Evolutionary conservation across 1,284 basidiomycete species (phyloP), one percentile per base, ranked within the genome.

Genomic region (Melampsora americana): DNA sequence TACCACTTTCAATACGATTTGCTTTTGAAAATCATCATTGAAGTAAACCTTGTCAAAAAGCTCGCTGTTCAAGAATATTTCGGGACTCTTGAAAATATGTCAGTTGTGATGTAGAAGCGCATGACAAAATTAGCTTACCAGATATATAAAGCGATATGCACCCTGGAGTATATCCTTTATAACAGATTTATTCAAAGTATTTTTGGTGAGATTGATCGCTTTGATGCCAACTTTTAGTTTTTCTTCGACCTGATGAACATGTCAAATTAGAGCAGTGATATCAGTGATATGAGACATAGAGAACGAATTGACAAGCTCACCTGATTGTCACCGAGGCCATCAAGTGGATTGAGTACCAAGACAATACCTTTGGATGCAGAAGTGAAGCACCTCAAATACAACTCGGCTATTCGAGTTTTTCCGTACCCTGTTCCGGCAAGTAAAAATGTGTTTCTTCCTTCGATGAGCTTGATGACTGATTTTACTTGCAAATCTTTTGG

Each of bases 1-100:
- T 1, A 50, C 66, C 18, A 67, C 39, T n/a, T 50, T 30, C 18
- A 67, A 32, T 1, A 50, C 66, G 1, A 67, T 5, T 30, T 30
- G 44, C 12, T 18, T 28, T 50, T 67, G 66, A 14, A 67, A 67
- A 1, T 46, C 6, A 12, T 16, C 14, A 9, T 11, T 16, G 7
- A 67, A 16, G 26, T 50, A 67, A 4, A 67, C 3, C 2, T 48
- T 50, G 6, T 67, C 44, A 28, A 50, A 67, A 1, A 18, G 7
- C n/a, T 23, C 18, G 14, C 53, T 67, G 23, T 67, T 67, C 5
- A 67, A 50, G 16, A 67, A 67, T 4, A 67, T 67, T 50, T 67
- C 66, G 1, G 66, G 66, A 6, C 44, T 50, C 42, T 35, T n/a
- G n/a, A n/a, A n/a, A n/a, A n/a, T n/a, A n/a, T n/a, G n/a, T n/a